Conservation (phyloP, 2,329 filamentous ascomycete species). For the Microdochium trichocladiopsis region DNA sequence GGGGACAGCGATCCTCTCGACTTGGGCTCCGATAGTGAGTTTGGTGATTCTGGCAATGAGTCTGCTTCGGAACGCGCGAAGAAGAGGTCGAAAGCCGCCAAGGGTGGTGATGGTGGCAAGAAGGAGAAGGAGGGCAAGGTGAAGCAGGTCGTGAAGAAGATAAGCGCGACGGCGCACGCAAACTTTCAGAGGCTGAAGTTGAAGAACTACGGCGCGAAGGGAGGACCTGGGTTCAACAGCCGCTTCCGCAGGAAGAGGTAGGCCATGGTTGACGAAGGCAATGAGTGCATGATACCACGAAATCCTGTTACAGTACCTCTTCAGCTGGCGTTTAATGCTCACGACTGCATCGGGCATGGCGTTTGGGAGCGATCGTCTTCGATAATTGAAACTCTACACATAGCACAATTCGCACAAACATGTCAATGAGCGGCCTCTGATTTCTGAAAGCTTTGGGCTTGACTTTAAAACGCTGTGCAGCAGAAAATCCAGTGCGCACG, state of each 20-base stretch:
- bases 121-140: slow-evolving; percentile 25
- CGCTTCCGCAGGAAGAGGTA: slow-evolving; percentile 46
- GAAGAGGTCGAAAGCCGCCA: slow-evolving; percentile 18
- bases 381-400: too few relatives aligned
- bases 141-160: slow-evolving; percentile 49
- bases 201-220: slow-evolving; percentile 54
- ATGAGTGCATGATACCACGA: background rate
- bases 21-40: slow-evolving; percentile 30
- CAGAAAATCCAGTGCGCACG: too few relatives aligned
- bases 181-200: slow-evolving; percentile 63
- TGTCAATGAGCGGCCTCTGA: too few relatives aligned
- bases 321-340: too few relatives aligned
- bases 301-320: too few relatives aligned
- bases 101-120: slow-evolving; percentile 5
- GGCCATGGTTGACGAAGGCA: background rate
- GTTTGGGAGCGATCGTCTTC: too few relatives aligned
- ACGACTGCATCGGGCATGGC: too few relatives aligned
- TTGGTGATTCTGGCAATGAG: slow-evolving; percentile 14
- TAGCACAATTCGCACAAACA: too few relatives aligned
- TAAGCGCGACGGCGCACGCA: slow-evolving; percentile 56
- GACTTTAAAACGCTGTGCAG: too few relatives aligned
- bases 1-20: slow-evolving; percentile 21
- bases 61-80: slow-evolving; percentile 12
- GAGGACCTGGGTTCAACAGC: slow-evolving; percentile 49
- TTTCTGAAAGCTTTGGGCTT: too few relatives aligned